These are phyloP conservation scores for Coemansia sp. DNA, from an alignment of 192 early-diverging fungal genomes.

Conservation along the genomic window DNA sequence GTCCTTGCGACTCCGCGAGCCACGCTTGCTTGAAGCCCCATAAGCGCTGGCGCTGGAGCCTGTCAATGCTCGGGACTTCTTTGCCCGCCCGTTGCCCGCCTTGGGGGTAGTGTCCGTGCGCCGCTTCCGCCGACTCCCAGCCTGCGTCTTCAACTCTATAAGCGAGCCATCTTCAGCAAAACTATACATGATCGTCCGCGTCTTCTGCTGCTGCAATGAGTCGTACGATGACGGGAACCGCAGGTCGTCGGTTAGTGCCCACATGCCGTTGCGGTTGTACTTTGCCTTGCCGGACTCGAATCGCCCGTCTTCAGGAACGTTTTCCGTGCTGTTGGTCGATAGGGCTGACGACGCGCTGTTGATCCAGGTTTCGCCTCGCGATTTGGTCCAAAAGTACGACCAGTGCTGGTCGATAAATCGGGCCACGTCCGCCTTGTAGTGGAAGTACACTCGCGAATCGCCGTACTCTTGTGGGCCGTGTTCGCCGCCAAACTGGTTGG, in stretches of 20 bases:
- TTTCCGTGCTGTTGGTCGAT: constrained; percentile 56
- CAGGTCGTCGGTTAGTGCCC: constrained; percentile 52
- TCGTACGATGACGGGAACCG: constrained; percentile 55
- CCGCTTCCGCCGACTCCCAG: constrained; percentile 42
- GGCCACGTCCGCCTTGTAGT: constrained; percentile 62
- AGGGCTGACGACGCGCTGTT: constrained; percentile 60
- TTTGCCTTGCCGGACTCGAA: constrained; percentile 59
- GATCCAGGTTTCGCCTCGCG: constrained; percentile 60
- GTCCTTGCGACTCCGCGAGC: constrained; percentile 37
- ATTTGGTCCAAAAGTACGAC: constrained; percentile 65
- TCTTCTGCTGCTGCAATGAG: constrained; percentile 54
- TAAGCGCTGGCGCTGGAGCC: neutral
- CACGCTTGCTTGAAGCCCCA: constrained; percentile 20
- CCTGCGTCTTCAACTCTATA: constrained; percentile 43
- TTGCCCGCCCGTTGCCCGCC: constrained; percentile 12
- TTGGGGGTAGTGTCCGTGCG: constrained; percentile 28
- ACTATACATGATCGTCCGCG: constrained; percentile 49
- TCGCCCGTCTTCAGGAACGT: constrained; percentile 54
- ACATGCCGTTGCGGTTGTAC: constrained; percentile 57
- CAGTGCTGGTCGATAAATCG: constrained; percentile 67
- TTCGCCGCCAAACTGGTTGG: constrained; percentile 49
- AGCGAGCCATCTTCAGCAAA: constrained; percentile 53
- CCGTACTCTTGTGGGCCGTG: constrained; percentile 54
- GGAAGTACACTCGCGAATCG: constrained; percentile 52
- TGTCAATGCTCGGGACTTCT: constrained; percentile 23